Conservation (phyloP, 441 rosid species). For the Pelargonium hybrid region DNA sequence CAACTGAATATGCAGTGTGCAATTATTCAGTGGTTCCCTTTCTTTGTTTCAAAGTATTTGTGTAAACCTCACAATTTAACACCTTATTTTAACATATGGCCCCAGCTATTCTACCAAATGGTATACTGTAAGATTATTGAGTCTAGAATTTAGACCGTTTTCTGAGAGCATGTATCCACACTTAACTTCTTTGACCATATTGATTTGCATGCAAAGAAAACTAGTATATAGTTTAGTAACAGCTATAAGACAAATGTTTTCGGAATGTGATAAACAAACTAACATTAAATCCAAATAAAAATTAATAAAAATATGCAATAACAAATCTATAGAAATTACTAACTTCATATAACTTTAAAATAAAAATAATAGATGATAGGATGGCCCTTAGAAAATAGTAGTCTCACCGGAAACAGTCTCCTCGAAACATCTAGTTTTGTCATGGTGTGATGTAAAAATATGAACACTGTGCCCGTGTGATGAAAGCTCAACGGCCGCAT, state of each 20-base stretch:
- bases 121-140: neutral
- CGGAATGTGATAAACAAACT: neutral
- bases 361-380: neutral
- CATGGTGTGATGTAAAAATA: constrained; percentile 83
- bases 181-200: neutral
- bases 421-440: constrained; percentile 73
- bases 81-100: no score
- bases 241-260: neutral
- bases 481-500: constrained; percentile 78
- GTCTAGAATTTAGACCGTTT: neutral
- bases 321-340: neutral
- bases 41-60: no score
- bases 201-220: neutral
- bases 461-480: constrained; percentile 72
- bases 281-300: neutral
- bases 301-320: neutral
- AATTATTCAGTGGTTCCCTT: neutral
- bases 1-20: neutral
- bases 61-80: neutral
- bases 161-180: neutral
- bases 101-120: neutral
- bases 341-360: neutral
- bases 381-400: neutral
- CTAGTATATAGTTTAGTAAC: neutral
- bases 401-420: constrained; percentile 63